Base-by-base conservation (phyloP, 768 basidiomycete genomes). In the Boletus patriciae region DNA sequence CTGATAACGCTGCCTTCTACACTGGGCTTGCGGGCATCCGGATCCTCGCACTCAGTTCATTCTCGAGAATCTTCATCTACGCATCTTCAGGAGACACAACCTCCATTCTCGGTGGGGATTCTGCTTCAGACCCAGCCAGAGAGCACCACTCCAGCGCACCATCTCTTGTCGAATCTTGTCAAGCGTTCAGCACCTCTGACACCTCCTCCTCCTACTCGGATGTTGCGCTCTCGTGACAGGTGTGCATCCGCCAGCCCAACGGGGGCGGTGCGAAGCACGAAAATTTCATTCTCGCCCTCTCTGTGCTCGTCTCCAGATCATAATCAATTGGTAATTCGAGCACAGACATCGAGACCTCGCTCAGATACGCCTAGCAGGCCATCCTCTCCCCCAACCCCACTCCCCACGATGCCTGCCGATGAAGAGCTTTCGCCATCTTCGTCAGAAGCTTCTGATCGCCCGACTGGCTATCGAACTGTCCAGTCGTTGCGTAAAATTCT, bases 401-500 rank as follows among this genome's bases (percentile, higher is more conserved):
- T 82, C 2, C 65, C 73, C 6, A 80, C 83, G 76, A 83, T 83
- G 0, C 86, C 84, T 9, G 77, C 82, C 0, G 77, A 78, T 0
- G 86, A 87, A 56, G 84, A 87, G 62, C 67, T 70, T 1, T 78
- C 82, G 18, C 63, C 77, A 18, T 72, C 76, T 2, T 84, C 84
- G 0, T 79, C 80, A 21, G 80, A 80, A 1, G 80, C 78, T n/a
- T 83, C 84, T 55, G 79, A 78, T 55, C 75, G 78, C 16, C 69
- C 70, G 11, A 74, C 69, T 27, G 84, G 83, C 3, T 86, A 85
- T 62, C 83, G 77, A 55, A 87, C 88, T 2, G 76, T 91, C 23
- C 76, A 80, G 56, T 83, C 81, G 27, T 76, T 91, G 23, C 83
- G 89, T 56, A 87, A 83, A 66, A 91, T 91, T 56, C 79, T 91